Evolutionary conservation across 2,329 filamentous ascomycete genomes (phyloP).

Genomic region (Hymenoscyphus infarciens): DNA sequence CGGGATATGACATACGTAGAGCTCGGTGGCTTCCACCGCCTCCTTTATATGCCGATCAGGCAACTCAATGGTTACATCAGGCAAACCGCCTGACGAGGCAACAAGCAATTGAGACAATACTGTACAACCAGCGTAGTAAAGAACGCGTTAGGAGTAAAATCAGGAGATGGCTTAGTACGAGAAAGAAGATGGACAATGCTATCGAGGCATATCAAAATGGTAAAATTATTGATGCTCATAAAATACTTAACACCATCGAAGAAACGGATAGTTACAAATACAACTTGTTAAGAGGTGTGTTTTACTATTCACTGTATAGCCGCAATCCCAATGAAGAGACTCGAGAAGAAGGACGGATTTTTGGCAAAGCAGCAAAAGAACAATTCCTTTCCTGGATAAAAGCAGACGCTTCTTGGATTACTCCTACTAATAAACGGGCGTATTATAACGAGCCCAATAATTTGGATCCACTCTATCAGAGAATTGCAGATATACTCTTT

Average conservation of each 20-base stretch:
- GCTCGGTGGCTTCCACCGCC: background rate
- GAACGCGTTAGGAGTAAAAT: background rate
- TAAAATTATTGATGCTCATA: background rate
- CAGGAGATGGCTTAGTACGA: background rate
- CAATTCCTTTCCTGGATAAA: background rate
- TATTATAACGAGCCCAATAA: background rate
- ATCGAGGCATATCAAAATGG: background rate
- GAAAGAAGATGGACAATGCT: background rate
- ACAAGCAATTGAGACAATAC: background rate
- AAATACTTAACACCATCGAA: background rate
- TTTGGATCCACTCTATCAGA: background rate
- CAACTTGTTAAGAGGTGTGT: background rate
- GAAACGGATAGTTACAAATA: background rate
- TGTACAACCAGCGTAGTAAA: background rate
- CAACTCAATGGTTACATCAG: background rate
- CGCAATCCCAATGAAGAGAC: background rate
- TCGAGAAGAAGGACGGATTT: background rate
- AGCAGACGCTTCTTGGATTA: background rate
- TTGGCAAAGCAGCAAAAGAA: background rate
- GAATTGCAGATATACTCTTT: background rate
- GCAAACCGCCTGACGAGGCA: background rate
- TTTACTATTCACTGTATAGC: background rate
- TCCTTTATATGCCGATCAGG: background rate
- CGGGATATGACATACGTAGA: background rate
- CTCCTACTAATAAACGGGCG: background rate